These are phyloP conservation scores for Mycena olivaceomarginata DNA, from an alignment of 768 basidiomycete genomes.

Conservation along the genomic window DNA sequence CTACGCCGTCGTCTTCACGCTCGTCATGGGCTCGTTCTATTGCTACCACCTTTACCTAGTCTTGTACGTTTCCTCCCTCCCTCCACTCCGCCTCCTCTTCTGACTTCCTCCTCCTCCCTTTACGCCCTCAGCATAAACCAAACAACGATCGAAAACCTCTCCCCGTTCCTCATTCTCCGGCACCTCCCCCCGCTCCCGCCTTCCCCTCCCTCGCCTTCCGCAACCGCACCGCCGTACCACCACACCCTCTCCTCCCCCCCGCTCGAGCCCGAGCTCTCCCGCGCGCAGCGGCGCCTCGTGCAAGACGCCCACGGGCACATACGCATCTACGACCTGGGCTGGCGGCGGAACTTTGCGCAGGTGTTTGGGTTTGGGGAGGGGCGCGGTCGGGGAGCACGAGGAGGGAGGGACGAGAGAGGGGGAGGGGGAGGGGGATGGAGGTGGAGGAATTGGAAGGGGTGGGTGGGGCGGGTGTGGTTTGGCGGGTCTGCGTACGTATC, in stretches of 20 bases:
- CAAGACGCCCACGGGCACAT: conserved; percentile 77
- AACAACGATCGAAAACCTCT: conserved; percentile 87
- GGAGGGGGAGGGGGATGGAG: no score
- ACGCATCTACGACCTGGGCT: conserved; percentile 84
- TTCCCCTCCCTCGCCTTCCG: conserved; percentile 73
- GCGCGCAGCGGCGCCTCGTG: conserved; percentile 78
- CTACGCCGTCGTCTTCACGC: conserved; percentile 72
- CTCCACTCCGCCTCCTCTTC: conserved; percentile 4
- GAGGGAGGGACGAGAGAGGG: no score
- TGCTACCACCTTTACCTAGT: conserved; percentile 87
- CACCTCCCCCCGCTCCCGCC: conserved; percentile 79
- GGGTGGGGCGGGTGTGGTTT: conserved; percentile 70
- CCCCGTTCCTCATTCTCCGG: conserved; percentile 84
- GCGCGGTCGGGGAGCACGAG: no score
- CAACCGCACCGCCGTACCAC: conserved; percentile 46
- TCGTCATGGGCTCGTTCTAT: conserved; percentile 86
- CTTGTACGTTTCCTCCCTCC: conserved; percentile 65
- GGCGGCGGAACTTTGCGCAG: conserved; percentile 81
- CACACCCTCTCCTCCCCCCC: conserved; percentile 78
- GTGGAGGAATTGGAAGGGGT: conserved; percentile 57
- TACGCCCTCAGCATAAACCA: conserved; percentile 79
- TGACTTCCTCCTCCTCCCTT: background rate
- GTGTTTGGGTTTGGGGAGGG: conserved; percentile 69
- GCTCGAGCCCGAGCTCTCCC: conserved; percentile 82
- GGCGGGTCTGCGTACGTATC: conserved; percentile 80